Evolutionary conservation across 345 rosid genomes (phyloP), one percentile per base, ranked within the genome.

Genomic region (Cardamine chenopodiifolia): DNA sequence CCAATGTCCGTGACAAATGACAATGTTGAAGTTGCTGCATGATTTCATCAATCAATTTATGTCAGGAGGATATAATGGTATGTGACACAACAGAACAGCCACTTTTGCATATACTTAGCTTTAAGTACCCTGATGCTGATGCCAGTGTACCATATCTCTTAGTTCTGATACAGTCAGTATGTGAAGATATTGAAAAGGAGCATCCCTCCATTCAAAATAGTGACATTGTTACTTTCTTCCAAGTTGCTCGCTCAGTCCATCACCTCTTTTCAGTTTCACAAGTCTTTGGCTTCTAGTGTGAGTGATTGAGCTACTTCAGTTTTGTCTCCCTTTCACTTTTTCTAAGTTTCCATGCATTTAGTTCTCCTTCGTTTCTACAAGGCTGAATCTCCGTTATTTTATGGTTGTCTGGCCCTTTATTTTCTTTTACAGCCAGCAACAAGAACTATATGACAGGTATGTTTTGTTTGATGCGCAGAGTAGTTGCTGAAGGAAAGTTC

Each of bases 51-150:
- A 82, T 65, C 97, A 92, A 78, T 88, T 95, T 80, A 79, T 95
- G 62, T 82, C 90, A 29, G 92, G 97, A 40, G 91, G 94, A 50
- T 95, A 89, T 82, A 95, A 89, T 81, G 97, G 99, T 92, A 89
- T 29, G 58, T 72, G 23, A 31, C 57, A 66, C 45, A 62, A 69
- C 37, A 57, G 52, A 28, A 14, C 48, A 63, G 19, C 18, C 15
- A n/a, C 42, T 74, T 74, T 67, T 53, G 7, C 2, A 70, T 78
- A 57, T 11, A 18, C 39, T 39, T 52, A 11, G 22, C 62, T 74
- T 57, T 62, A 4, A 61, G 14, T 58, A 58, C 2, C 6, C 32
- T 47, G 59, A 39, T 78, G 32, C 80, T 64, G 62, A 76, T 66
- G 29, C 28, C 69, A 22, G 66, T 20, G 60, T 32, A 78, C 82